Conservation (phyloP, 257 asterid genomes). For the Jacaranda copaia region DNA sequence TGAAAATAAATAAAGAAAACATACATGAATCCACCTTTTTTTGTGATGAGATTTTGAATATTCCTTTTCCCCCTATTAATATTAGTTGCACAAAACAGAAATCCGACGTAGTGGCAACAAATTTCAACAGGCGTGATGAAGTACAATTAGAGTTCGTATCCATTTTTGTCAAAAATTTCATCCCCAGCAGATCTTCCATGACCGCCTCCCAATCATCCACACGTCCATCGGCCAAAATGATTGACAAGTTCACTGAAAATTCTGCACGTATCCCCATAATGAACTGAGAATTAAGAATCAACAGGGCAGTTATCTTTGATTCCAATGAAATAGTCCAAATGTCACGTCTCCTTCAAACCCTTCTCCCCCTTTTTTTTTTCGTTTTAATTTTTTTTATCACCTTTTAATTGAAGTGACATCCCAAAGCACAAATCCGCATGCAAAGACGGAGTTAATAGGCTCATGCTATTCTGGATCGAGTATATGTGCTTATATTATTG, state of each 20-base stretch:
- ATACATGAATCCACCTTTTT: background rate
- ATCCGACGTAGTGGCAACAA: background rate
- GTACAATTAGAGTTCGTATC: conserved; percentile 7
- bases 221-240: background rate
- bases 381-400: too few species aligned
- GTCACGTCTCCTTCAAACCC: too few species aligned
- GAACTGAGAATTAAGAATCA: too few species aligned
- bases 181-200: background rate
- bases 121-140: conserved; percentile 29
- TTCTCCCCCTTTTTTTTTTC: too few species aligned
- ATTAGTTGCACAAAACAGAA: too few species aligned
- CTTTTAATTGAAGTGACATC: too few species aligned
- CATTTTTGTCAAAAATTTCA: conserved; percentile 24
- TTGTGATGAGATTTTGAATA: background rate
- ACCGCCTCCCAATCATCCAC: background rate
- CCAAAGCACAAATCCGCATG: too few species aligned
- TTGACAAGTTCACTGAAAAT: background rate
- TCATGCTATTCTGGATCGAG: too few species aligned
- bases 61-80: background rate
- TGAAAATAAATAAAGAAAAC: background rate
- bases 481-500: too few species aligned
- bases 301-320: too few species aligned
- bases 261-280: background rate
- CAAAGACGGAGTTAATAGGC: too few species aligned
- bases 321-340: too few species aligned